Conservation (phyloP, 2,329 filamentous ascomycete genomes). For the Trichoderma koningii region DNA sequence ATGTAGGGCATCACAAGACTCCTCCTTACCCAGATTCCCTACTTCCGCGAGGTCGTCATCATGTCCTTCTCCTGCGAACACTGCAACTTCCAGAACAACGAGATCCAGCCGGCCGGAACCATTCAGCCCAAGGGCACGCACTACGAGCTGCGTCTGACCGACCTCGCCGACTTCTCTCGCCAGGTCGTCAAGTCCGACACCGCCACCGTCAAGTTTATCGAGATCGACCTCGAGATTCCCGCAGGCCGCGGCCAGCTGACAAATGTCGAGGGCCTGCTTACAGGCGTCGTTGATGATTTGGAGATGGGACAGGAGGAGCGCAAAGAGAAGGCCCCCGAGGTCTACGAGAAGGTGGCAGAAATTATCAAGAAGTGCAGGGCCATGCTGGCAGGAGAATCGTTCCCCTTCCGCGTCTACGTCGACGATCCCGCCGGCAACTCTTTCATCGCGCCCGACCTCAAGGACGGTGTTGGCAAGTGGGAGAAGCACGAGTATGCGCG, state of each 20-base stretch:
- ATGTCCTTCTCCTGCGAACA: constrained; percentile 95
- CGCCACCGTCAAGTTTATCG: constrained; percentile 82
- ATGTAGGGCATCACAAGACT: constrained; percentile 79
- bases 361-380: constrained; percentile 72
- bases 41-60: constrained; percentile 95
- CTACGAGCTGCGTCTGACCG: constrained; percentile 79
- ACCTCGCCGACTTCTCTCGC: constrained; percentile 72
- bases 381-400: constrained; percentile 75
- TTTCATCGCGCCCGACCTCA: constrained; percentile 87
- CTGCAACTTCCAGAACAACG: constrained; percentile 87
- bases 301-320: constrained; percentile 79
- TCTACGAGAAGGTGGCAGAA: constrained; percentile 74
- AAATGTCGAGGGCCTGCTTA: constrained; percentile 87
- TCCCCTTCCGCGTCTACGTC: constrained; percentile 85
- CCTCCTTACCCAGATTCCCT: constrained; percentile 89
- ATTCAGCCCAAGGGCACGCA: constrained; percentile 87
- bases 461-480: constrained; percentile 83
- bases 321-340: constrained; percentile 74
- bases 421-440: constrained; percentile 96
- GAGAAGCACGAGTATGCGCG: constrained; percentile 80
- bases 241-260: constrained; percentile 87
- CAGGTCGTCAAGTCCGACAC: constrained; percentile 92
- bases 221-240: constrained; percentile 91
- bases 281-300: constrained; percentile 76
- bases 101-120: constrained; percentile 87